Conservation (phyloP, 495 filamentous ascomycete species). For the Penicillium samsonianum region DNA sequence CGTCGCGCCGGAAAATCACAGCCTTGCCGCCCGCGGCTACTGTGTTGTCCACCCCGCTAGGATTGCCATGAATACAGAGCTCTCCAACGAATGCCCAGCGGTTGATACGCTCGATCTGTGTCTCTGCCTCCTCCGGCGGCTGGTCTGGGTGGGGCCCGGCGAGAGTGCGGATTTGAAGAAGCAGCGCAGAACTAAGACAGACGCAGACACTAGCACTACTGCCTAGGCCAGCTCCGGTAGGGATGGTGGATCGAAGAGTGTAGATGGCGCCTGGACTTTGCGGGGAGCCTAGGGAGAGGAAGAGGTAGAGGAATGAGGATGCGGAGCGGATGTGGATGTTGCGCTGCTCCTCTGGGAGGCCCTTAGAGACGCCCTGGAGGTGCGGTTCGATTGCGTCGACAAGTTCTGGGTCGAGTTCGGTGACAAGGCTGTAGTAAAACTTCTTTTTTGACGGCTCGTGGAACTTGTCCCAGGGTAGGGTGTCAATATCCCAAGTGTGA, state of each 20-base stretch:
- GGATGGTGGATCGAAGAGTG: conserved; percentile 90
- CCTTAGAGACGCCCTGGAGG: conserved; percentile 65
- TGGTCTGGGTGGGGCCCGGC: conserved; percentile 89
- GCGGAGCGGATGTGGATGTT: conserved; percentile 82
- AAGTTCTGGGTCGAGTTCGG: conserved; percentile 78
- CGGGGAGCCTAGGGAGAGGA: conserved; percentile 79
- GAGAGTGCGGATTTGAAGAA: conserved; percentile 84
- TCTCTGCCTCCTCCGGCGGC: conserved; percentile 71
- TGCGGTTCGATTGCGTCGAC: conserved; percentile 75
- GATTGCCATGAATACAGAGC: conserved; percentile 95
- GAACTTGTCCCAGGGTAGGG: conserved; percentile 83
- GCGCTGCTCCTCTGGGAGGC: conserved; percentile 61
- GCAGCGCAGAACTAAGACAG: conserved; percentile 81
- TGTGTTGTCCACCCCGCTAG: conserved; percentile 97
- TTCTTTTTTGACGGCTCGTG: conserved; percentile 80
- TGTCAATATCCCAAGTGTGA: conserved; percentile 90
- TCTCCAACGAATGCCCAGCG: conserved; percentile 97
- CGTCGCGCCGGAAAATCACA: conserved; percentile 79
- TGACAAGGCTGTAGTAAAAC: conserved; percentile 87
- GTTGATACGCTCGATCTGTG: conserved; percentile 92
- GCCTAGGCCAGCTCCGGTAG: conserved; percentile 87
- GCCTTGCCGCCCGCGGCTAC: conserved; percentile 90
- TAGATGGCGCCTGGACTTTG: conserved; percentile 80
- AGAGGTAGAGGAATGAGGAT: conserved; percentile 86
- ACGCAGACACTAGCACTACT: conserved; percentile 92